Percentiles rank a stretch among this genome's conserved stretches.
Evolutionary conservation across 768 basidiomycete species (phyloP).

Genomic region (Mycena belliarum): DNA sequence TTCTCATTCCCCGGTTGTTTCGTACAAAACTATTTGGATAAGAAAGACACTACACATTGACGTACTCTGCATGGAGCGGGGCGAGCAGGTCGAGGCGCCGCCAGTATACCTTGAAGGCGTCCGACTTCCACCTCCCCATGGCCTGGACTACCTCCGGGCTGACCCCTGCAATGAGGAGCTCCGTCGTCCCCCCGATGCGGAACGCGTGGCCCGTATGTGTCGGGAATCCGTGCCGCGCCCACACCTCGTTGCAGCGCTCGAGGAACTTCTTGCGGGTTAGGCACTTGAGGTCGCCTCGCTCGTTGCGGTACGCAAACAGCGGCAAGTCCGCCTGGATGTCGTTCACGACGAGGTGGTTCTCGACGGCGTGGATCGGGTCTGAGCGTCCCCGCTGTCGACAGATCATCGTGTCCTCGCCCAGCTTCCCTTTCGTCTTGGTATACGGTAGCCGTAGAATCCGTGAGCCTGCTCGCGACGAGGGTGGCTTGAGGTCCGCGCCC

Average conservation of each 20-base stretch:
- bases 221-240: conserved; percentile 8
- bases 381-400: background rate
- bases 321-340: background rate
- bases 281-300: background rate
- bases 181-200: conserved; percentile 30
- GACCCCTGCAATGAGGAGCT: conserved; percentile 16
- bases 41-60: too few relatives aligned
- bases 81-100: background rate
- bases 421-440: too few relatives aligned
- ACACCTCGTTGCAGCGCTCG: too few relatives aligned
- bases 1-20: too few relatives aligned
- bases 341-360: background rate
- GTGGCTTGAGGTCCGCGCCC: background rate
- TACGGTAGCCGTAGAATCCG: background rate
- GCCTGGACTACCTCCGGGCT: conserved; percentile 1
- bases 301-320: background rate
- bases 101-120: conserved; percentile 9
- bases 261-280: conserved; percentile 18
- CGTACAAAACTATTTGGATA: too few relatives aligned
- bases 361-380: background rate
- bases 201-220: conserved; percentile 24
- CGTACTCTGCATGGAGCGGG: background rate
- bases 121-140: conserved; percentile 10
- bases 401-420: background rate
- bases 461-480: background rate